Conservation (phyloP, 2,329 filamentous ascomycete species). For the Sporothrix brasiliensis region DNA sequence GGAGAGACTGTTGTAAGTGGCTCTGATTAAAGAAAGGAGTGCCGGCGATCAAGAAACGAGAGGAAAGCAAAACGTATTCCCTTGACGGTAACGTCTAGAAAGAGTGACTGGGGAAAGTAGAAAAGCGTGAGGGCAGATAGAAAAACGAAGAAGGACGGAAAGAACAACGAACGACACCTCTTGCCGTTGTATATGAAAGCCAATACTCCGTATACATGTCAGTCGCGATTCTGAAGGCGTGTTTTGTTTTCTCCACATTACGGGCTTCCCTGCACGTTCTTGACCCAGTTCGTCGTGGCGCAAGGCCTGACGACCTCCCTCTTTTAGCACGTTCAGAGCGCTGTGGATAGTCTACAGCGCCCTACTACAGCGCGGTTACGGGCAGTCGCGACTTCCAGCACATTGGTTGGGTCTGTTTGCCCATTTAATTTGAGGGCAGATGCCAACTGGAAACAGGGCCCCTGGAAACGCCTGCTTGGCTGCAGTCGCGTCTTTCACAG, state of each 20-base stretch:
- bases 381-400: conserved; percentile 23
- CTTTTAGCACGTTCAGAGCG: neutral
- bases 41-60: neutral
- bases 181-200: conserved; percentile 24
- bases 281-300: conserved; percentile 18
- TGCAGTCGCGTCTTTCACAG: conserved; percentile 17
- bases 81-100: neutral
- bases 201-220: neutral
- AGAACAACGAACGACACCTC: neutral
- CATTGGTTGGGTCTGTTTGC: conserved; percentile 1
- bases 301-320: too few relatives aligned
- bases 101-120: neutral
- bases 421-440: conserved; percentile 7
- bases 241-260: conserved; percentile 29
- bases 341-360: neutral
- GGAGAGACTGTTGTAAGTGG: neutral
- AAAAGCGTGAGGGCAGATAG: neutral
- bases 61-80: neutral
- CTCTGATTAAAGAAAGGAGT: neutral
- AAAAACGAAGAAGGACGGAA: neutral
- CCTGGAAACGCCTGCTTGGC: neutral
- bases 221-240: conserved; percentile 28
- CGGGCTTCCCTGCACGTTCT: conserved; percentile 2
- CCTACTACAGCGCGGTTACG: conserved; percentile 3
- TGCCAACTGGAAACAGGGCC: conserved; percentile 11